phyloP scores from a whole-genome alignment of 371 early-diverging fungal species.

The Nosema muscidifuracis region DNA sequence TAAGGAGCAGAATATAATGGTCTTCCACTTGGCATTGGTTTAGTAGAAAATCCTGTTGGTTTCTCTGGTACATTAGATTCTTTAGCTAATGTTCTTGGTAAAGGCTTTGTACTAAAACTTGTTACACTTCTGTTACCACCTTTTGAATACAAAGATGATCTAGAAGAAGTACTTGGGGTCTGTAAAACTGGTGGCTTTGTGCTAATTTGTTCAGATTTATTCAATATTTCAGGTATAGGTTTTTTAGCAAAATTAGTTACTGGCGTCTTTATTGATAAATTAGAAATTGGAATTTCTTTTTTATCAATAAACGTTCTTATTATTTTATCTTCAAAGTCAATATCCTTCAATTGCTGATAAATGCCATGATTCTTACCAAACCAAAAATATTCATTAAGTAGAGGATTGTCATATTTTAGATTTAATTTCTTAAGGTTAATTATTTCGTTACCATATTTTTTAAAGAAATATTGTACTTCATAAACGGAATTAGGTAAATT shows the following conservation, averaged over 20 bases:
- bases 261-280: neutral
- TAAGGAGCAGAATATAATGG: neutral
- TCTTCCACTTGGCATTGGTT: neutral
- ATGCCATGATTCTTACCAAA: slow-evolving; percentile 16
- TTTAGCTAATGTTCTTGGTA: neutral
- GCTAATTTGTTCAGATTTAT: too few relatives aligned
- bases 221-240: too few relatives aligned
- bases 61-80: neutral
- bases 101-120: neutral
- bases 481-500: neutral
- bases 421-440: slow-evolving; percentile 1
- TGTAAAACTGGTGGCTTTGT: too few relatives aligned
- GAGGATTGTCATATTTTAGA: neutral
- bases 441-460: slow-evolving; percentile 4
- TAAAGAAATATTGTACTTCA: slow-evolving; percentile 22
- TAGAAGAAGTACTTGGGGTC: too few relatives aligned
- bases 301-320: neutral
- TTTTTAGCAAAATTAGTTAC: too few relatives aligned
- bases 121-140: too few relatives aligned
- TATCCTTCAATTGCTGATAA: neutral
- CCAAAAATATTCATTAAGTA: slow-evolving; percentile 35
- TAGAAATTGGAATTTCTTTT: neutral
- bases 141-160: too few relatives aligned
- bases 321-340: neutral
- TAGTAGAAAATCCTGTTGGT: neutral